phyloP scores from a whole-genome alignment of 352 stramenopile genomes.

The Globisporangium sylvaticum region DNA sequence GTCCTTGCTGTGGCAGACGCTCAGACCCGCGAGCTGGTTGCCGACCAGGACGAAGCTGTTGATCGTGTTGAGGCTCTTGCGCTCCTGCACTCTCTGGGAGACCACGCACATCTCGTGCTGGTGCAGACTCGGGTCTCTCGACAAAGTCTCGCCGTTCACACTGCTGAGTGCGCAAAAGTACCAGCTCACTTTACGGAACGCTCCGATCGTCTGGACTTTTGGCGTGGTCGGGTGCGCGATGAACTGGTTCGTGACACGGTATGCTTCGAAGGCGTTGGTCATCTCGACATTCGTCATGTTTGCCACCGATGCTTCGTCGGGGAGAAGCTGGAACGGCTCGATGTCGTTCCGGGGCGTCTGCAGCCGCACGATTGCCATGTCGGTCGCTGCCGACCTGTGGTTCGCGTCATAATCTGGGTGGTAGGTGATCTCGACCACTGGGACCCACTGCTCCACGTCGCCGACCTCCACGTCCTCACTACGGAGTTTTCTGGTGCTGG shows the following conservation, averaged over 20 bases:
- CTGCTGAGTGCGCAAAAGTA: conserved; percentile 12
- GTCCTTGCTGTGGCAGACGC: conserved; percentile 9
- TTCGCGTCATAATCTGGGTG: conserved; percentile 20
- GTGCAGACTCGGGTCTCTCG: not conserved
- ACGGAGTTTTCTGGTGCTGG: not conserved
- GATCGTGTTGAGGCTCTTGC: conserved; percentile 6
- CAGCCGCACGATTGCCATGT: conserved; percentile 27
- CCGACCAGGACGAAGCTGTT: conserved; percentile 28
- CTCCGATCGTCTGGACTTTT: conserved; percentile 11
- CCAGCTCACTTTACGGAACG: conserved; percentile 22
- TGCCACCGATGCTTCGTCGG: not conserved
- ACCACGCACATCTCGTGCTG: conserved; percentile 22
- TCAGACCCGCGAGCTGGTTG: conserved; percentile 27
- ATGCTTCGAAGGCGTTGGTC: conserved; percentile 14
- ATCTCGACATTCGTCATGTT: conserved; percentile 17
- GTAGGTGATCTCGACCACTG: conserved; percentile 12
- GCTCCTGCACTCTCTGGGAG: conserved; percentile 13
- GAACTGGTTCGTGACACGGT: conserved; percentile 16
- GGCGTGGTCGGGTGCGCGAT: conserved; percentile 1
- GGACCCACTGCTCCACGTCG: conserved; percentile 21
- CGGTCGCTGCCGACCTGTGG: conserved; percentile 3
- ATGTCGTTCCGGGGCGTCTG: conserved; percentile 5
- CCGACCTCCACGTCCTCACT: conserved; percentile 17
- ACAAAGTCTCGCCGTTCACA: not conserved
- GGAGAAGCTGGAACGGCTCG: conserved; percentile 22